Evolutionary conservation across 257 asterid species (phyloP).

Genomic region (Solanum etuberosum): DNA sequence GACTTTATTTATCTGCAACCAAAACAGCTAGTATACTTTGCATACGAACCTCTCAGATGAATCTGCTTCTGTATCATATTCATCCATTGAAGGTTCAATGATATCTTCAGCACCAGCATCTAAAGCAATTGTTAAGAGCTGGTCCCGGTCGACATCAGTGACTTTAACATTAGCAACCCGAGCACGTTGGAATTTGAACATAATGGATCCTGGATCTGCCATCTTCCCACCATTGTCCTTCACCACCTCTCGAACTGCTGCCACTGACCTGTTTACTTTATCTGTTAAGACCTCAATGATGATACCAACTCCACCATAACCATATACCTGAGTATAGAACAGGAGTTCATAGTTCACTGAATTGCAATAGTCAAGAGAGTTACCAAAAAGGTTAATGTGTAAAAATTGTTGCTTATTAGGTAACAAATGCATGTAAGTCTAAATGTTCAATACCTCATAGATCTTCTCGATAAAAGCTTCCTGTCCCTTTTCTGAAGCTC

Average conservation of each 20-base stretch:
- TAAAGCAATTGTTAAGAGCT: slow-evolving; percentile 64
- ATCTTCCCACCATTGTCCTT: slow-evolving; percentile 79
- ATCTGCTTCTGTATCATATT: slow-evolving; percentile 56
- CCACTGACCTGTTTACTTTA: slow-evolving; percentile 73
- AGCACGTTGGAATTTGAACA: slow-evolving; percentile 74
- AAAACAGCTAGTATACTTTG: neutral
- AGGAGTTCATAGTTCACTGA: neutral
- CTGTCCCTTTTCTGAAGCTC: slow-evolving; percentile 90
- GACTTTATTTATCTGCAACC: neutral
- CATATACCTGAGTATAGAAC: slow-evolving; percentile 50
- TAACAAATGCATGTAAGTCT: neutral
- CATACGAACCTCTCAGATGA: slow-evolving; percentile 2
- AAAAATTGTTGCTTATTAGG: neutral
- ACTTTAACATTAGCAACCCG: slow-evolving; percentile 65
- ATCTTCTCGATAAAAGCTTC: slow-evolving; percentile 78
- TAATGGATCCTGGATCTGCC: slow-evolving; percentile 94
- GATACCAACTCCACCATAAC: slow-evolving; percentile 91
- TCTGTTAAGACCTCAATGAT: slow-evolving; percentile 75
- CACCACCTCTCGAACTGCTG: slow-evolving; percentile 56
- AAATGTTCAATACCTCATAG: slow-evolving; percentile 49
- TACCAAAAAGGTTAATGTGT: neutral
- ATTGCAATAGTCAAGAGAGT: neutral
- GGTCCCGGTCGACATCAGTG: slow-evolving; percentile 53
- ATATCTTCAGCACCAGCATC: slow-evolving; percentile 93
- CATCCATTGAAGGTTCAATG: slow-evolving; percentile 59